phyloP scores from a whole-genome alignment of 2,329 filamentous ascomycete genomes.

The Botryosphaeria dothidea region DNA sequence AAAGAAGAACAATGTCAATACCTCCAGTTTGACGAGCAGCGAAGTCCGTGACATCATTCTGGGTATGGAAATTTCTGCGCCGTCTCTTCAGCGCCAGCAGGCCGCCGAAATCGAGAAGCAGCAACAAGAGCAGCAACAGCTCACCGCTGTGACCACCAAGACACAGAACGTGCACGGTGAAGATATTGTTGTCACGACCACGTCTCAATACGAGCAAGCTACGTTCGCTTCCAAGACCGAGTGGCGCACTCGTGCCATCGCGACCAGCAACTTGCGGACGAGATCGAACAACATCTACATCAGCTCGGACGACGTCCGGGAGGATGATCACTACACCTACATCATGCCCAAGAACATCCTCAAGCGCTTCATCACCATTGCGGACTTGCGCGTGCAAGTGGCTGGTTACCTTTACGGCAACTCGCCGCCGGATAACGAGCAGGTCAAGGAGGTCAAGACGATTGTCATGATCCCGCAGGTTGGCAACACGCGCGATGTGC shows the following conservation, averaged over 20 bases:
- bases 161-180: slow-evolving; percentile 96
- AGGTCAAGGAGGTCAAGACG: slow-evolving; percentile 94
- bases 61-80: slow-evolving; percentile 98
- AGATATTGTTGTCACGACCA: slow-evolving; percentile 97
- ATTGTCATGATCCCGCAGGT: slow-evolving; percentile 99
- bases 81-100: slow-evolving; percentile 96
- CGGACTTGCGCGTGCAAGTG: slow-evolving; percentile 93
- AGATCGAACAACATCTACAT: slow-evolving; percentile 98
- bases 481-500: slow-evolving; percentile 86
- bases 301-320: slow-evolving; percentile 87
- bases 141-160: slow-evolving; percentile 97
- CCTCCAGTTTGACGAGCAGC: slow-evolving; percentile 90
- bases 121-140: slow-evolving; percentile 92
- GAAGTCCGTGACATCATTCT: slow-evolving; percentile 98
- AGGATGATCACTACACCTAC: slow-evolving; percentile 87
- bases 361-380: slow-evolving; percentile 96
- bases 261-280: slow-evolving; percentile 91
- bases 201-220: slow-evolving; percentile 95
- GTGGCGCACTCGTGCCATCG: slow-evolving; percentile 95
- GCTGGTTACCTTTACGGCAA: slow-evolving; percentile 93
- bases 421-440: slow-evolving; percentile 89
- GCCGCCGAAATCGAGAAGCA: slow-evolving; percentile 99
- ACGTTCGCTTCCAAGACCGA: slow-evolving; percentile 98
- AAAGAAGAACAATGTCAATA: slow-evolving; percentile 99
- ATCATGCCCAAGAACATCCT: slow-evolving; percentile 99